Evolutionary conservation across 1,284 basidiomycete genomes (phyloP).

Genomic region (Pascua guehoae): DNA sequence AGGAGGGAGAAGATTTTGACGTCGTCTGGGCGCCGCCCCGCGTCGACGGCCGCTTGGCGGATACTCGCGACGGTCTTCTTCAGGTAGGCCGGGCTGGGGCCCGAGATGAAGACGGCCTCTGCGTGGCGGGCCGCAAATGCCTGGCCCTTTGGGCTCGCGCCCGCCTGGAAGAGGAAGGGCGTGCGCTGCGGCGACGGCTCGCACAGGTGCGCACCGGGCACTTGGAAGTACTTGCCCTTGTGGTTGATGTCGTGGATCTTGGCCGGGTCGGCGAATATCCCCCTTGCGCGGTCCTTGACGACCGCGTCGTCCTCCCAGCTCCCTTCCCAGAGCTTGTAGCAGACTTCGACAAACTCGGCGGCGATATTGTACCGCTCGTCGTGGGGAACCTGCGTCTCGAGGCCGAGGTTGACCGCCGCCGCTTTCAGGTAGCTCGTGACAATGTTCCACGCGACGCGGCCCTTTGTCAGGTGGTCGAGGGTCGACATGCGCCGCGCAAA

Average conservation of each 20-base stretch:
- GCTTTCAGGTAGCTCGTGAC: slow-evolving; percentile 44
- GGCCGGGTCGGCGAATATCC: slow-evolving; percentile 34
- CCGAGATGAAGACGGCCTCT: slow-evolving; percentile 43
- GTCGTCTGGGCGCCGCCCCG: slow-evolving; percentile 32
- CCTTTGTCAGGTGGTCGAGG: slow-evolving; percentile 48
- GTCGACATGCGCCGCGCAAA: slow-evolving; percentile 43
- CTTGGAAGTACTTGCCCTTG: slow-evolving; percentile 38
- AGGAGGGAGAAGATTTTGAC: slow-evolving; percentile 41
- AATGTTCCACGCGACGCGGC: slow-evolving; percentile 45
- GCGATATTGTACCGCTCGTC: slow-evolving; percentile 28
- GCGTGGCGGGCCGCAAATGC: slow-evolving; percentile 44
- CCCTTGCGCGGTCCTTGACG: slow-evolving; percentile 21
- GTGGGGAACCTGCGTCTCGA: slow-evolving; percentile 22
- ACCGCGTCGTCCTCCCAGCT: slow-evolving; percentile 46
- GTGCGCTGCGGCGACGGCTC: slow-evolving; percentile 42
- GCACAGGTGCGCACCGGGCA: slow-evolving; percentile 43
- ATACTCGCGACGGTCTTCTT: slow-evolving; percentile 1
- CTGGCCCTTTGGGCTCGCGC: slow-evolving; percentile 37
- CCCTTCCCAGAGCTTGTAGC: slow-evolving; percentile 50
- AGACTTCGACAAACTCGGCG: slow-evolving; percentile 21
- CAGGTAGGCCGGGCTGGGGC: slow-evolving; percentile 9
- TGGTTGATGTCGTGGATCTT: slow-evolving; percentile 41
- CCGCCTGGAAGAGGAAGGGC: slow-evolving; percentile 46
- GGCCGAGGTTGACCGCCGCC: slow-evolving; percentile 40
- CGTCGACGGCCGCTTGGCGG: slow-evolving; percentile 22